Evolutionary conservation across 1,139 yeast genomes (phyloP).

Genomic region (Arxiozyma bovina): DNA sequence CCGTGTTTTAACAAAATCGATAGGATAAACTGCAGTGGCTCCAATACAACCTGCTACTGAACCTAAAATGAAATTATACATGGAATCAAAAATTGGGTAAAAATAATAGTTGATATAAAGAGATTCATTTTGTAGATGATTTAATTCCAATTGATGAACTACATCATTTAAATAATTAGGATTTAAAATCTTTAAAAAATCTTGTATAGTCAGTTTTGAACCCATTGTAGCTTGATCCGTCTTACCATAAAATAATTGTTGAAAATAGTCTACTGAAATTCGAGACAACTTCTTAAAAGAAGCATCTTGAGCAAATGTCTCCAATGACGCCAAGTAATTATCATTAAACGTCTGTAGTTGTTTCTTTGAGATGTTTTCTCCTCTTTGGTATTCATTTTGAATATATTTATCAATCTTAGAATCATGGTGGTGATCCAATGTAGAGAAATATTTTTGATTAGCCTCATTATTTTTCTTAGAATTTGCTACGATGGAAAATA

Average conservation of each 20-base stretch:
- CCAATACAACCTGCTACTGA: slow-evolving; percentile 97
- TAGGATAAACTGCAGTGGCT: slow-evolving; percentile 96
- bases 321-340: slow-evolving; percentile 16
- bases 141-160: slow-evolving; percentile 40
- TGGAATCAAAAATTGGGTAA: slow-evolving; percentile 65
- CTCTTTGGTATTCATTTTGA: slow-evolving; percentile 24
- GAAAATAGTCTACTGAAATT: slow-evolving; percentile 5
- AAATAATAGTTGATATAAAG: slow-evolving; percentile 33
- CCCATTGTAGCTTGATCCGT: slow-evolving; percentile 13
- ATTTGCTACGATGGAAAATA: slow-evolving; percentile 32
- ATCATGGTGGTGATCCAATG: slow-evolving; percentile 20
- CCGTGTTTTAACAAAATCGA: slow-evolving; percentile 90
- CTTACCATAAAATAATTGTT: slow-evolving; percentile 11
- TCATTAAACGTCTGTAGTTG: slow-evolving; percentile 29
- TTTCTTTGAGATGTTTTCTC: slow-evolving; percentile 15
- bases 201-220: slow-evolving; percentile 32
- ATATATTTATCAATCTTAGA: slow-evolving; percentile 24
- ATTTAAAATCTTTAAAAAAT: slow-evolving; percentile 37
- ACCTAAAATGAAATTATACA: slow-evolving; percentile 82
- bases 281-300: slow-evolving; percentile 1
- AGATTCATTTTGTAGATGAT: slow-evolving; percentile 22
- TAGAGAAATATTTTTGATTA: slow-evolving; percentile 6
- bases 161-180: slow-evolving; percentile 48
- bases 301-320: slow-evolving; percentile 4
- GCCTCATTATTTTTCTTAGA: slow-evolving; percentile 25